These are phyloP conservation scores for Shiraia bambusicola DNA, from an alignment of 2,329 filamentous ascomycete species.

Conservation along the genomic window DNA sequence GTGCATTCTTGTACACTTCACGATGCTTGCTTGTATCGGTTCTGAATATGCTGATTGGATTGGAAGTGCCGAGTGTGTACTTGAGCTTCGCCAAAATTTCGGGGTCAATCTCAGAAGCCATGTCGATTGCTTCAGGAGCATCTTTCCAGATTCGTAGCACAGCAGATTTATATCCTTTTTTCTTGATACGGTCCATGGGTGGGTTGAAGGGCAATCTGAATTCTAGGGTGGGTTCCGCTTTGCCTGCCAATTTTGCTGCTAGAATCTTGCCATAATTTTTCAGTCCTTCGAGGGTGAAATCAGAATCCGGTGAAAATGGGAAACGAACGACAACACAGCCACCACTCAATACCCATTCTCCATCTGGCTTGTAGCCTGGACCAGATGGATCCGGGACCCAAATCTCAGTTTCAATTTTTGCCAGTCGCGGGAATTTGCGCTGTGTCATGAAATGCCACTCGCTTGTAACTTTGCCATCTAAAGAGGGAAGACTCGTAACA, in stretches of 20 bases:
- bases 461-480: slow-evolving; percentile 45
- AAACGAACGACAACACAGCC: slow-evolving; percentile 69
- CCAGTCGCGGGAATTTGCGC: slow-evolving; percentile 68
- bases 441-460: slow-evolving; percentile 72
- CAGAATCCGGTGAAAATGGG: slow-evolving; percentile 50
- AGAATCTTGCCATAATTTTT: slow-evolving; percentile 37
- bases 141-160: slow-evolving; percentile 68
- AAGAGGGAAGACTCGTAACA: slow-evolving; percentile 45
- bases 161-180: slow-evolving; percentile 60
- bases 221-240: slow-evolving; percentile 61
- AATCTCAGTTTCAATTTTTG: slow-evolving; percentile 65
- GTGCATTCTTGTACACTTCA: slow-evolving; percentile 62
- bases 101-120: slow-evolving; percentile 47
- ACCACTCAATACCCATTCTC: slow-evolving; percentile 54
- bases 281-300: slow-evolving; percentile 36
- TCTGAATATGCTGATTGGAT: slow-evolving; percentile 68
- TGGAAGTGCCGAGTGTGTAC: slow-evolving; percentile 66
- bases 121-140: slow-evolving; percentile 50
- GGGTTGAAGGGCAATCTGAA: slow-evolving; percentile 69
- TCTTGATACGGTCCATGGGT: slow-evolving; percentile 57
- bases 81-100: slow-evolving; percentile 65
- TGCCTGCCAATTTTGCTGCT: slow-evolving; percentile 35
- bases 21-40: slow-evolving; percentile 61
- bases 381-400: slow-evolving; percentile 68
- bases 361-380: slow-evolving; percentile 52